A percentile compares a stretch with the other conserved stretches of the same genome.
These are phyloP conservation scores for Oxalis stricta DNA, from an alignment of 441 rosid species.

Conservation along the genomic window DNA sequence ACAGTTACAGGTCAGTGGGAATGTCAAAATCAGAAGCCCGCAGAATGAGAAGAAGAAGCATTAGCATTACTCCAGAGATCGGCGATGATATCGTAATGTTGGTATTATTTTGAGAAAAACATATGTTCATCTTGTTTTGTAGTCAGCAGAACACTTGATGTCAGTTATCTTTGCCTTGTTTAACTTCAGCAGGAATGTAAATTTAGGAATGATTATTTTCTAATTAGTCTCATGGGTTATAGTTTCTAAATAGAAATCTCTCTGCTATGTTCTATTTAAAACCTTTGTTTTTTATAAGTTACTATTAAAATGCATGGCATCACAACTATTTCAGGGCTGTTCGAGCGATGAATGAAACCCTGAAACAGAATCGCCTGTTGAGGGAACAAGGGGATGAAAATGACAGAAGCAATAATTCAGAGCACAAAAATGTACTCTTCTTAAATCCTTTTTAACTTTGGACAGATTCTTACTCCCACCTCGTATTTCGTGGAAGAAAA, in stretches of 20 bases:
- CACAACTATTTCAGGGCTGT: conserved; percentile 68
- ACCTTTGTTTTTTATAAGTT: background rate
- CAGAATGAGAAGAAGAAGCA: conserved; percentile 93
- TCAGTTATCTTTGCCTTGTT: background rate
- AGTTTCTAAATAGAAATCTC: too few species aligned
- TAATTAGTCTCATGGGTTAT: too few species aligned
- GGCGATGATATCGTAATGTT: conserved; percentile 99
- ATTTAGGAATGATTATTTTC: too few species aligned
- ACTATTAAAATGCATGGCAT: background rate
- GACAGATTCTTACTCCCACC: background rate
- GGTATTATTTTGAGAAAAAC: conserved; percentile 14
- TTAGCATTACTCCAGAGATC: conserved; percentile 96
- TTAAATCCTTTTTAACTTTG: background rate
- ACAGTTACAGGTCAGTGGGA: conserved; percentile 70
- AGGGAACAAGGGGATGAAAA: conserved; percentile 47
- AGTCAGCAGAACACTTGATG: too few species aligned
- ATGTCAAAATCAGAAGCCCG: conserved; percentile 68
- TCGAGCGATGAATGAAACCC: conserved; percentile 89
- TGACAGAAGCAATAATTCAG: conserved; percentile 33
- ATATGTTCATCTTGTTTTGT: background rate
- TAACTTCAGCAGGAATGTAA: background rate
- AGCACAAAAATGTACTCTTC: conserved; percentile 50
- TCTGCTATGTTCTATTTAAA: too few species aligned
- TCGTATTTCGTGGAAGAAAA: background rate
- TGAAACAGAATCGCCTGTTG: conserved; percentile 85